Conservation (phyloP, 2,329 filamentous ascomycete genomes). For the Endoconidiophora laricicola region DNA sequence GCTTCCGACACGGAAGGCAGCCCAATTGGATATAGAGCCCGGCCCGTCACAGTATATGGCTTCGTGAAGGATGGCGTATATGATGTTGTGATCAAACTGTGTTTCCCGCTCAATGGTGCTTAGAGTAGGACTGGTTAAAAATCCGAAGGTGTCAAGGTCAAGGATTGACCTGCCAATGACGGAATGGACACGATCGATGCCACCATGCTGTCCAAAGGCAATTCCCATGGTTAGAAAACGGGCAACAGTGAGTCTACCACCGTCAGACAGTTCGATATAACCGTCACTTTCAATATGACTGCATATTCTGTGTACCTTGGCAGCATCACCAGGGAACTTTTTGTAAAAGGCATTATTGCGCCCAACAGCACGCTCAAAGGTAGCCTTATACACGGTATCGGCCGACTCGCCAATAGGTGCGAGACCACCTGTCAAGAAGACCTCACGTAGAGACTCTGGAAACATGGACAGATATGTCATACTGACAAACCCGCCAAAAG, state of each 20-base stretch:
- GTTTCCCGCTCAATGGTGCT: slow-evolving; percentile 48
- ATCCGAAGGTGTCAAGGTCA: slow-evolving; percentile 62
- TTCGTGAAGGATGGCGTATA: slow-evolving; percentile 82
- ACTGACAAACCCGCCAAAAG: slow-evolving; percentile 77
- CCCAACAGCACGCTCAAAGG: slow-evolving; percentile 46
- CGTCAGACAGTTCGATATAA: slow-evolving; percentile 23
- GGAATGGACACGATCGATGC: slow-evolving; percentile 58
- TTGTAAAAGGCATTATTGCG: slow-evolving; percentile 66
- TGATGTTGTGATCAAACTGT: slow-evolving; percentile 56
- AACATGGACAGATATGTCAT: slow-evolving; percentile 71
- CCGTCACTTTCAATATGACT: slow-evolving; percentile 41
- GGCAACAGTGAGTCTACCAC: slow-evolving; percentile 53
- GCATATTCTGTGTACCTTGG: slow-evolving; percentile 49
- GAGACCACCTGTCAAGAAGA: slow-evolving; percentile 71
- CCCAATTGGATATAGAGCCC: slow-evolving; percentile 52
- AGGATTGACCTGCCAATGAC: slow-evolving; percentile 51
- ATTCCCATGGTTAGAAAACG: slow-evolving; percentile 67
- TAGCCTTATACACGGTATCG: slow-evolving; percentile 58
- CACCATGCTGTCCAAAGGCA: slow-evolving; percentile 62
- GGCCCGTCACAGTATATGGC: slow-evolving; percentile 65
- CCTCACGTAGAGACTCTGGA: slow-evolving; percentile 62
- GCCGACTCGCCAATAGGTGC: slow-evolving; percentile 56
- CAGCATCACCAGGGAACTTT: slow-evolving; percentile 71
- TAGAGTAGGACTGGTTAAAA: slow-evolving; percentile 56
- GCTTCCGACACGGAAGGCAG: slow-evolving; percentile 48